These are phyloP conservation scores for Fraxinus excelsior DNA, from an alignment of 257 asterid species.

Conservation along the genomic window DNA sequence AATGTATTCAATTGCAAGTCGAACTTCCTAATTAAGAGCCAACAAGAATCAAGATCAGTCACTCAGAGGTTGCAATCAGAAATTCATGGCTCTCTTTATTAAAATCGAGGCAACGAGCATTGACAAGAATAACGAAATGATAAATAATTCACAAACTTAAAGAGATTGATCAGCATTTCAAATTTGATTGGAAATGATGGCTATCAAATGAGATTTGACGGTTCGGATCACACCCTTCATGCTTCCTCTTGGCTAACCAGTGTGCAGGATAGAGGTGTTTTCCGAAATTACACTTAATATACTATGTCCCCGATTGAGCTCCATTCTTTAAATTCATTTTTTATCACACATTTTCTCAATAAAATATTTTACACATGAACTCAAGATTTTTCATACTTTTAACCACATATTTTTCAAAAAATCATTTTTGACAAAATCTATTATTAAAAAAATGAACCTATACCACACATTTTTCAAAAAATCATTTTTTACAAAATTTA, in stretches of 20 bases:
- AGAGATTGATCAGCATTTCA: not conserved
- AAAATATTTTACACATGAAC: too few species aligned
- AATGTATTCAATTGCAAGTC: constrained; percentile 93
- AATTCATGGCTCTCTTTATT: not conserved
- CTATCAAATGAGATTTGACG: not conserved
- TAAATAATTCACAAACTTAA: not conserved
- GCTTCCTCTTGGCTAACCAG: not conserved
- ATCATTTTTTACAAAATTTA: too few species aligned
- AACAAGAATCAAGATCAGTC: constrained; percentile 8
- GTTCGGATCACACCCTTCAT: not conserved
- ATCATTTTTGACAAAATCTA: too few species aligned
- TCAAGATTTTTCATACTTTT: too few species aligned
- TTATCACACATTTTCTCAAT: too few species aligned
- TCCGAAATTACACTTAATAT: too few species aligned
- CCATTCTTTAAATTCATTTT: too few species aligned
- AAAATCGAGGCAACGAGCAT: not conserved
- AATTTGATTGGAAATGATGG: not conserved
- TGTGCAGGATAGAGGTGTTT: not conserved
- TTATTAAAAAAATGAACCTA: too few species aligned
- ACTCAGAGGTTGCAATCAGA: not conserved
- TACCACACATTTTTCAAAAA: too few species aligned
- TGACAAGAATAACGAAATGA: not conserved
- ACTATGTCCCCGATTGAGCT: too few species aligned
- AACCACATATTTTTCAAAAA: too few species aligned
- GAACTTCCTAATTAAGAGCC: constrained; percentile 62